A percentile compares a stretch with the other conserved stretches of the same genome.
These are phyloP conservation scores for Simmondsia chinensis DNA, from an alignment of 148 eudicot species.

Conservation along the genomic window DNA sequence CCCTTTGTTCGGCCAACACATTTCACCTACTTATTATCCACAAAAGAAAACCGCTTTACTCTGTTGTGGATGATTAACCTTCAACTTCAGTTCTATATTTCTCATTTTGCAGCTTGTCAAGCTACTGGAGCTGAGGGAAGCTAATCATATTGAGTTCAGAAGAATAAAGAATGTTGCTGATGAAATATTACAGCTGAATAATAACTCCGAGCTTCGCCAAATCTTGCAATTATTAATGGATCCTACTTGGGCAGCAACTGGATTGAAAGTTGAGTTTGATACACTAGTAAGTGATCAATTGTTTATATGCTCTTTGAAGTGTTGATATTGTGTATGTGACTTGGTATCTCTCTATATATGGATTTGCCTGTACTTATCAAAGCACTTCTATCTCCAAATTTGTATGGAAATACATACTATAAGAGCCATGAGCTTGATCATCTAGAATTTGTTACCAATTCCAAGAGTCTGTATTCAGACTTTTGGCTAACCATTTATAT, in stretches of 20 bases:
- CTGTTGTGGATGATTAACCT: background rate
- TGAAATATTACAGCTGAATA: conserved; percentile 55
- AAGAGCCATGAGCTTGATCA: no score
- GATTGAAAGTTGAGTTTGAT: conserved; percentile 71
- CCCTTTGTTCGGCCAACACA: no score
- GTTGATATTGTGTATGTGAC: background rate
- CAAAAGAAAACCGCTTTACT: conserved; percentile 1
- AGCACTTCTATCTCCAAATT: no score
- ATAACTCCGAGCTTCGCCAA: conserved; percentile 52
- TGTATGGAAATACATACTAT: no score
- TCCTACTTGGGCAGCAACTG: conserved; percentile 94
- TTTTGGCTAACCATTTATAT: no score
- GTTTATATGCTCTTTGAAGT: conserved; percentile 1
- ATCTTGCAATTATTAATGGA: conserved; percentile 71
- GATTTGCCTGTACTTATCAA: no score
- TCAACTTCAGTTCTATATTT: conserved; percentile 6
- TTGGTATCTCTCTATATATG: background rate
- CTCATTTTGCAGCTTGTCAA: conserved; percentile 78
- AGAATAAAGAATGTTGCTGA: conserved; percentile 81
- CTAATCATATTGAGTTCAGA: conserved; percentile 91
- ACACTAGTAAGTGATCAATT: conserved; percentile 48
- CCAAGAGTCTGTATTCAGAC: no score
- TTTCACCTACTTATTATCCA: no score
- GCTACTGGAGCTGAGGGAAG: conserved; percentile 94
- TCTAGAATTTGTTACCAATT: no score